Evolutionary conservation across 2,329 filamentous ascomycete genomes (phyloP), one percentile per base, ranked within the genome.

Genomic region (Botryotinia narcissicola): DNA sequence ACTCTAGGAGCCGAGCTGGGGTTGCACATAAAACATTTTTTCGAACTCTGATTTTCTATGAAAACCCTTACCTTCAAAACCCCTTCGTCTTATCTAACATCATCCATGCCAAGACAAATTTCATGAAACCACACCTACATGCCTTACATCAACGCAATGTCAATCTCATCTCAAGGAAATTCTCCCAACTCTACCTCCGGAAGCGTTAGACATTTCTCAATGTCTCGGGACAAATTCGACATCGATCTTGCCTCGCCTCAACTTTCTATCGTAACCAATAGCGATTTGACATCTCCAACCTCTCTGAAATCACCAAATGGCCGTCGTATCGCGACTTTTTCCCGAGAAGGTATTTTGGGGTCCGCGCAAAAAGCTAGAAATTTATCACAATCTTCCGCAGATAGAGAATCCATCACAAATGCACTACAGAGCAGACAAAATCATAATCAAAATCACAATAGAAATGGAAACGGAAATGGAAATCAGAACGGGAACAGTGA

Each of bases 331-430:
- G 80, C 84, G 40, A 85, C 83, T 77, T 87, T 89, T 78, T 86
- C 86, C 77, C 84, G 87, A 72, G 87, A 89, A 77, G 85, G 85
- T 35, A 87, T 88, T 76, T 80, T 89, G 25, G 84, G 84, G 54
- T 84, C 86, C 40, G 84, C 86, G 48, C 85, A 87, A 76, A 89
- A 88, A 77, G 83, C 86, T 63, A 83, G 87, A 40, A 87, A 89
- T 77, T 80, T 87, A 71, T 88, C 87, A 37, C 87, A 89, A 78
- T 85, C 87, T 3, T 86, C 86, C 48, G 87, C 87, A 22, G 83
- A 85, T 73, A 72, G 79, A 67, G 79, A 81, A 73, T 78, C 78
- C 18, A 76, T 80, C 62, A 75, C 73, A 42, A 80, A 79, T 73
- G 85, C 84, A 54, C 82, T 84, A 74, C 83, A 85, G 77, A 87